Percentiles rank a stretch among this genome's conserved stretches.
Conservation (phyloP, 108 stramenopile genomes). For the Asterionellopsis glacialis region DNA sequence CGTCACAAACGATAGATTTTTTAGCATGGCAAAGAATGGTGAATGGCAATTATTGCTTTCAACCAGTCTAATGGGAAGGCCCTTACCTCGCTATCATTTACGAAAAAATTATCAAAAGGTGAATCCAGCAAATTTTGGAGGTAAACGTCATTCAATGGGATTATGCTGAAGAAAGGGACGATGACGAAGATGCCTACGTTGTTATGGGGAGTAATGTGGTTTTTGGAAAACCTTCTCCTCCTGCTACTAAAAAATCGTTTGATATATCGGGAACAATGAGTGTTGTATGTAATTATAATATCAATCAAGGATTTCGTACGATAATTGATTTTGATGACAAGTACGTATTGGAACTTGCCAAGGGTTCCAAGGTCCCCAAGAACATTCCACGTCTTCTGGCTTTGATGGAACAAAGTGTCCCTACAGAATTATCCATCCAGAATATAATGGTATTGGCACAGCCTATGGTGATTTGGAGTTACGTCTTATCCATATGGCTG, state of each 20-base stretch:
- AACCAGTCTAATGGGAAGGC: conserved; percentile 45
- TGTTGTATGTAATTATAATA: conserved; percentile 48
- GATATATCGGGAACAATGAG: conserved; percentile 47
- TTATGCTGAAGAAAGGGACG: conserved; percentile 34
- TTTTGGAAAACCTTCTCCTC: too few species aligned
- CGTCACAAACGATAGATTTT: conserved; percentile 66
- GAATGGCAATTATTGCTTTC: conserved; percentile 77
- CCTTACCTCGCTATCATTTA: conserved; percentile 29
- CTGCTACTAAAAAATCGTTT: conserved; percentile 10
- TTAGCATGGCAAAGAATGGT: conserved; percentile 60
- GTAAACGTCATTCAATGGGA: conserved; percentile 62
- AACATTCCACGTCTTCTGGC: conserved; percentile 47
- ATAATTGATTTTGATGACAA: conserved; percentile 36
- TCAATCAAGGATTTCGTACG: conserved; percentile 69
- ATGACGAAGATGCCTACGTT: not conserved
- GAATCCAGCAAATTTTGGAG: conserved; percentile 33
- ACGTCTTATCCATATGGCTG: conserved; percentile 60
- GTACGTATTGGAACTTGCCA: conserved; percentile 29
- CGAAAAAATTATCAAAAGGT: conserved; percentile 41
- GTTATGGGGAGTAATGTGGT: not conserved
- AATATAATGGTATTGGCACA: conserved; percentile 60
- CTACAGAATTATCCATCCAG: conserved; percentile 63
- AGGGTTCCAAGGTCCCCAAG: conserved; percentile 42
- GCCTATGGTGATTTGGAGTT: conserved; percentile 70
- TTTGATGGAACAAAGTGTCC: conserved; percentile 50